Evolutionary conservation across 306 rosid genomes (phyloP), one percentile per base, ranked within the genome.

Genomic region (Quillaja saponaria): DNA sequence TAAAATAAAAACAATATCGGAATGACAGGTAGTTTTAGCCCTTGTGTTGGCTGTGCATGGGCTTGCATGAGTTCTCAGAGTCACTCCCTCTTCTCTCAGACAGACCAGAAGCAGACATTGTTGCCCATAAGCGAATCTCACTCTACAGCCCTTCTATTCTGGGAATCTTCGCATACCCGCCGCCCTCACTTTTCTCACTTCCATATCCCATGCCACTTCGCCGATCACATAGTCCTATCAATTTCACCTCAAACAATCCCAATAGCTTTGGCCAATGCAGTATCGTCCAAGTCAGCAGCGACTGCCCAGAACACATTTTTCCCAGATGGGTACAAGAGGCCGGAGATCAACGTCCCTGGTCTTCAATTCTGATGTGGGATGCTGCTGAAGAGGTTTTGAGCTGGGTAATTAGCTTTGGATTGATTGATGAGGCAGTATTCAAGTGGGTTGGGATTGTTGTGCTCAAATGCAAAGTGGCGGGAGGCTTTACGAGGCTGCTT

Each of bases 261-360:
- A 75, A 71, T 76, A 76, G 35, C 49, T 68, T 73, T 7, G 64
- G 34, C 44, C 76, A 58, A 7, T 48, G 8, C 13, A 20, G 35
- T 37, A 54, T 67, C 77, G 72, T 41, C 66, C 66, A n/a, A 60
- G 40, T 61, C 72, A 41, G 19, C 71, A 62, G 2, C 28, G 48
- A 2, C 76, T 42, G 53, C 84, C 87, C 3, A 74, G 86, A 45
- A 88, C 99, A 88, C 99, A 1, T 64, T 84, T 34, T 86, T 71
- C 69, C 95, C 96, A 1, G 96, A 95, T n/a, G 99, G 99, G 14
- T 89, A 54, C 82, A 89, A 87, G 84, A 78, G 96, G 28, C 88
- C 96, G 1, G 87, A 86, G 72, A 75, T 92, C 58, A 70, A 71
- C 61, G 74, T 85, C 61, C 96, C 99, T 16, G 67, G 73, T 41